phyloP scores from a whole-genome alignment of 768 basidiomycete species.

The Tylopilus sp. region DNA sequence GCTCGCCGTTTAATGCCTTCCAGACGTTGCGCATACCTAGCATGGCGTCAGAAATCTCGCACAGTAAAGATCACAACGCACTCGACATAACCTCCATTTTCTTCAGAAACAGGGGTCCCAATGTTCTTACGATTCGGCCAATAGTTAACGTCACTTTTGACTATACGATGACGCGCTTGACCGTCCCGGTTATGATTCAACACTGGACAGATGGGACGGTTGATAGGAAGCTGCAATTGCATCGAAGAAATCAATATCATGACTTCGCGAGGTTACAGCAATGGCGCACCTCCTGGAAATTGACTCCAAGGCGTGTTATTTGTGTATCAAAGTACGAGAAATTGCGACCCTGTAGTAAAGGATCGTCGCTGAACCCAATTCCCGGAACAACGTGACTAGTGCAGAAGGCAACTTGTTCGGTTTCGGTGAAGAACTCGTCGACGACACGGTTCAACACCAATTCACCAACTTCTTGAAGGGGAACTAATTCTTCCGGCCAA shows the following conservation, averaged over 20 bases:
- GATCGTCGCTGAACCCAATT: slow-evolving; percentile 73
- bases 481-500: slow-evolving; percentile 80
- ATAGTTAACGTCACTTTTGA: slow-evolving; percentile 64
- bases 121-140: slow-evolving; percentile 72
- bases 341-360: slow-evolving; percentile 79
- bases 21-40: slow-evolving; percentile 48
- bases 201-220: slow-evolving; percentile 74
- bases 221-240: slow-evolving; percentile 67
- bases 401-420: slow-evolving; percentile 88
- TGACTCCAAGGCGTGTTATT: slow-evolving; percentile 72
- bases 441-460: slow-evolving; percentile 60
- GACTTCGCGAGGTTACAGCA: background rate
- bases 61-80: slow-evolving; percentile 24
- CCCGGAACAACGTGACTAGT: slow-evolving; percentile 59
- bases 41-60: slow-evolving; percentile 7
- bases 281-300: slow-evolving; percentile 62
- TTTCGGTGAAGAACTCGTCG: slow-evolving; percentile 81
- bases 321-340: slow-evolving; percentile 90
- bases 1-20: slow-evolving; percentile 56
- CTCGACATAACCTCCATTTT: slow-evolving; percentile 59
- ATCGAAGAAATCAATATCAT: background rate
- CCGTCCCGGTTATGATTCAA: slow-evolving; percentile 70
- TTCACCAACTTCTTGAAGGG: slow-evolving; percentile 74
- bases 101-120: slow-evolving; percentile 44
- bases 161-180: slow-evolving; percentile 51